These are phyloP conservation scores for Mycena citricolor DNA, from an alignment of 1,284 basidiomycete genomes.

Conservation along the genomic window DNA sequence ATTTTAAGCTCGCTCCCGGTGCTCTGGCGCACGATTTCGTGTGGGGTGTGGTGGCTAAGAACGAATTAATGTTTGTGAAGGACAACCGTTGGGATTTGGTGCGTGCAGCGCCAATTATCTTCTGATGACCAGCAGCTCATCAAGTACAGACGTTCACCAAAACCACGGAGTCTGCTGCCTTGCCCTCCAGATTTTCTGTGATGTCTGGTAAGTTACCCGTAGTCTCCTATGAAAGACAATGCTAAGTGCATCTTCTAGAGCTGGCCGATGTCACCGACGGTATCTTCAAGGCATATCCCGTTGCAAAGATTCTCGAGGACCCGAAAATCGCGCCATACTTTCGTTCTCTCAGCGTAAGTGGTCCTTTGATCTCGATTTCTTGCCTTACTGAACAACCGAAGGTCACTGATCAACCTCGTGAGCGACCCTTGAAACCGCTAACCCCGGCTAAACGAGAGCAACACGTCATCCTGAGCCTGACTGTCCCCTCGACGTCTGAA, in stretches of 20 bases:
- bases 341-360: constrained; percentile 72
- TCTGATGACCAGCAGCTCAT: constrained; percentile 1
- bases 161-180: constrained; percentile 61
- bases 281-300: constrained; percentile 61
- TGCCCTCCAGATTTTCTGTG: constrained; percentile 63
- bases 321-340: constrained; percentile 72
- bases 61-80: constrained; percentile 68
- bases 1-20: constrained; percentile 69
- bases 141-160: constrained; percentile 79
- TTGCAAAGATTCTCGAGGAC: constrained; percentile 60
- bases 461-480: constrained; percentile 70
- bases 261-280: constrained; percentile 80
- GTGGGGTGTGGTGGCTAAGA: constrained; percentile 82
- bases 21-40: constrained; percentile 67
- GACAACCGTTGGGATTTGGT: constrained; percentile 85
- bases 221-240: constrained; percentile 9
- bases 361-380: constrained; percentile 12
- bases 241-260: constrained; percentile 41
- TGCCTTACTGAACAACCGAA: constrained; percentile 28
- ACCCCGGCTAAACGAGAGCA: constrained; percentile 54
- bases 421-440: constrained; percentile 58
- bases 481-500: constrained; percentile 51
- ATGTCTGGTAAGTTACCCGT: constrained; percentile 59
- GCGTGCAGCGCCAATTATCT: constrained; percentile 32
- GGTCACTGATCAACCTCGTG: constrained; percentile 82